Conservation (phyloP, 2,329 filamentous ascomycete species). For the Aspergillus fischeri region DNA sequence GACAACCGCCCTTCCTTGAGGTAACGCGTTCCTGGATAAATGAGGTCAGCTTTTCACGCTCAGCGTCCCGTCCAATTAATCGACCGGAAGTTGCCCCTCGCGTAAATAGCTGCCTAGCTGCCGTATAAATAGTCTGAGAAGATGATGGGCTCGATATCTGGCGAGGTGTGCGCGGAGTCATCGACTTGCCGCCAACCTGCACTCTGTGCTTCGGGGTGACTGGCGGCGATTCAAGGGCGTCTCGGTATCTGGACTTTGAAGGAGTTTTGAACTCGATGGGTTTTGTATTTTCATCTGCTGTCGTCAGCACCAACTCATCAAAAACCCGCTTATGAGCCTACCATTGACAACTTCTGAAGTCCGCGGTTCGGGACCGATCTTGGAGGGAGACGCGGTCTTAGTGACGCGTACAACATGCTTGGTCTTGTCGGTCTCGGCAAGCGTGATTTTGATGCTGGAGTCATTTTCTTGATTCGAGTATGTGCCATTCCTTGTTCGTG, state of each 20-base stretch:
- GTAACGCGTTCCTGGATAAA: slow-evolving; percentile 66
- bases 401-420: slow-evolving; percentile 46
- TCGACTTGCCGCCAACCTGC: slow-evolving; percentile 68
- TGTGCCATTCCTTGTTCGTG: slow-evolving; percentile 29
- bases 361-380: slow-evolving; percentile 44
- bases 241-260: slow-evolving; percentile 61
- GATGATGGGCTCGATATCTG: slow-evolving; percentile 65
- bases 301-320: neutral
- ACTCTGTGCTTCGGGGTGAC: slow-evolving; percentile 82
- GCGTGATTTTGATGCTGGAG: slow-evolving; percentile 15
- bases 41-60: slow-evolving; percentile 59
- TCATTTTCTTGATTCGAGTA: slow-evolving; percentile 27
- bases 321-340: slow-evolving; percentile 13
- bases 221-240: slow-evolving; percentile 68
- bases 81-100: slow-evolving; percentile 70
- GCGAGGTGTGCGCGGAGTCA: slow-evolving; percentile 73
- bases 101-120: slow-evolving; percentile 81
- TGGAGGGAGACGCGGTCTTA: slow-evolving; percentile 44
- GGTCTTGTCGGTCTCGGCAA: slow-evolving; percentile 38
- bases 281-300: slow-evolving; percentile 43
- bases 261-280: slow-evolving; percentile 44
- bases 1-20: slow-evolving; percentile 66
- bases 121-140: slow-evolving; percentile 74
- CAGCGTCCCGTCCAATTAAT: slow-evolving; percentile 71
- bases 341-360: slow-evolving; percentile 37